These are phyloP conservation scores for Rhododendron williamsianum DNA, from an alignment of 148 eudicot genomes.

Conservation along the genomic window DNA sequence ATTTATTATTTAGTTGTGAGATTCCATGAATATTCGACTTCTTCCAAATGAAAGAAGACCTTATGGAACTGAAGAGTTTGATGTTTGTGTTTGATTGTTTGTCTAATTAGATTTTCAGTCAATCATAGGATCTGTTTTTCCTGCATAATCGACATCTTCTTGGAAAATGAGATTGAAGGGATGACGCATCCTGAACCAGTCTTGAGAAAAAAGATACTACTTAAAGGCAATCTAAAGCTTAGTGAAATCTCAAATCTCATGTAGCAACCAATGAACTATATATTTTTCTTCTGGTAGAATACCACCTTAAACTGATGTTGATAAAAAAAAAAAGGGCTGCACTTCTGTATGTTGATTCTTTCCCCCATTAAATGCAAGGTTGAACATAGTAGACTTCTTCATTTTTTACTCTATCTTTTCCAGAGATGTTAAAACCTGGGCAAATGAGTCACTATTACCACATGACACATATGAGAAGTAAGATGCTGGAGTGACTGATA, in stretches of 20 bases:
- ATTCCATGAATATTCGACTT: not conserved
- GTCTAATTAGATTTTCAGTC: not conserved
- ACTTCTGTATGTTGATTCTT: not conserved
- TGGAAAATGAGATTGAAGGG: not conserved
- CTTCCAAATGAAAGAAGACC: not conserved
- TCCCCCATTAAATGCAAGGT: not conserved
- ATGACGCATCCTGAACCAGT: not conserved
- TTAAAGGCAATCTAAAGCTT: not conserved
- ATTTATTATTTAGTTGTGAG: not conserved
- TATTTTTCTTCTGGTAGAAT: not conserved
- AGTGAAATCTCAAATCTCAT: not conserved
- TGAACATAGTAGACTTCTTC: not conserved
- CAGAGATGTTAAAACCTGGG: not conserved
- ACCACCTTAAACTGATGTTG: not conserved
- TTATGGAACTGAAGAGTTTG: not conserved
- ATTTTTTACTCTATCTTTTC: not conserved
- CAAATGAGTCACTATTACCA: not conserved
- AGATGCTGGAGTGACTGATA: not conserved
- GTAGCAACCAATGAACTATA: not conserved
- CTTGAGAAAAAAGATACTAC: not conserved
- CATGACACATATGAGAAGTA: not conserved
- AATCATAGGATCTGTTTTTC: not conserved
- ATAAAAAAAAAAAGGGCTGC: not conserved
- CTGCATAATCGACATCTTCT: not conserved
- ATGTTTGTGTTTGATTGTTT: not conserved